Conservation (phyloP, 1,284 basidiomycete genomes). For the Phellopilus nigrolimitatus region DNA sequence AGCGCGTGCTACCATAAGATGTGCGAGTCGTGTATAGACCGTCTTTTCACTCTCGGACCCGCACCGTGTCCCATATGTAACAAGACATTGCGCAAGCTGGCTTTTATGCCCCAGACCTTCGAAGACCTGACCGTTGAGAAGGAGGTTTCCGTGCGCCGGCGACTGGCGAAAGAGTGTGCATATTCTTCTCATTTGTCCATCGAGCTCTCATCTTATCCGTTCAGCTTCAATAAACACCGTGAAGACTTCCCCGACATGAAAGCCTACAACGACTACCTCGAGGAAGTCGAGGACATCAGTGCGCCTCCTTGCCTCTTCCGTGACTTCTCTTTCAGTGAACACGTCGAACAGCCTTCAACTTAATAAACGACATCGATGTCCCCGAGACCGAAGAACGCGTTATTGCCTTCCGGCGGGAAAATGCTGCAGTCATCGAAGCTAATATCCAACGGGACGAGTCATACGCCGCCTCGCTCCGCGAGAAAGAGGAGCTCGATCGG, state of each 20-base stretch:
- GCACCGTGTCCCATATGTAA: constrained; percentile 95
- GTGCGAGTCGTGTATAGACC: constrained; percentile 98
- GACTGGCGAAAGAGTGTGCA: constrained; percentile 87
- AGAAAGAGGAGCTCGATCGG: constrained; percentile 71
- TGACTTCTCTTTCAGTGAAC: constrained; percentile 2
- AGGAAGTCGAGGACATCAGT: constrained; percentile 96
- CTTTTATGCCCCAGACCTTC: constrained; percentile 95
- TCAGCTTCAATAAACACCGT: constrained; percentile 78
- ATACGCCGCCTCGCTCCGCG: constrained; percentile 62
- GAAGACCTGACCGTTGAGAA: constrained; percentile 96
- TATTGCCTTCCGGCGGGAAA: constrained; percentile 72
- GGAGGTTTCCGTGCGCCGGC: constrained; percentile 85
- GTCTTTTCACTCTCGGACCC: constrained; percentile 92
- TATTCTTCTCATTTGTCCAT: neutral
- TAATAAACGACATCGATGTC: constrained; percentile 90
- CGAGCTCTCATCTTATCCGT: constrained; percentile 3
- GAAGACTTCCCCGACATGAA: constrained; percentile 85
- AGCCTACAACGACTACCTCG: constrained; percentile 94
- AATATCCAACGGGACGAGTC: constrained; percentile 77
- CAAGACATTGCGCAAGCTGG: constrained; percentile 86
- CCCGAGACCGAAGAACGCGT: constrained; percentile 82
- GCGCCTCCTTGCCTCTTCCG: constrained; percentile 29
- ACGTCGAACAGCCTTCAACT: constrained; percentile 75
- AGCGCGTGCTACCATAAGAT: constrained; percentile 99
- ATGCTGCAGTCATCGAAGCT: constrained; percentile 73